Percentiles rank a stretch among this genome's conserved stretches.
phyloP scores from a whole-genome alignment of 2,329 filamentous ascomycete species.

The Zymoseptoria ardabiliae region DNA sequence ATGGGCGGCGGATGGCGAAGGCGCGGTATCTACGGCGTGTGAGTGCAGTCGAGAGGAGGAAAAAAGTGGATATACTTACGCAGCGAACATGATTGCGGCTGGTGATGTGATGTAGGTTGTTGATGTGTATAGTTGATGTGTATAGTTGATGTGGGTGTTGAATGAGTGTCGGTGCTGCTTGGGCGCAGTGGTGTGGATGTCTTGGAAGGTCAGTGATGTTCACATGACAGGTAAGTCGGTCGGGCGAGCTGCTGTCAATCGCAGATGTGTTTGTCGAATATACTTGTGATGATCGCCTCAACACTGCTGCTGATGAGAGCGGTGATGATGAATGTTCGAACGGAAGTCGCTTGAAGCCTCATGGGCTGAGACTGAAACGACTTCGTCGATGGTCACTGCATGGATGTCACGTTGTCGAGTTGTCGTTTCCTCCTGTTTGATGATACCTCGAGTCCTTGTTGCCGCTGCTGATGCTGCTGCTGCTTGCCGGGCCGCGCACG shows the following conservation, averaged over 20 bases:
- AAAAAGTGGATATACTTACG: slow-evolving; percentile 26
- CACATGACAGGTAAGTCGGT: background rate
- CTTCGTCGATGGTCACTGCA: background rate
- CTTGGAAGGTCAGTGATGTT: background rate
- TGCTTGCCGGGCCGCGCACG: background rate
- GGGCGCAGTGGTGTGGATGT: background rate
- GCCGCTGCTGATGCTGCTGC: background rate
- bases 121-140: no score
- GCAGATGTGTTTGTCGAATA: background rate
- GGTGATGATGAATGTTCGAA: background rate
- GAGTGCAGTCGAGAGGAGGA: background rate
- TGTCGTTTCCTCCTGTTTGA: background rate
- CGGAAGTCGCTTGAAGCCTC: background rate
- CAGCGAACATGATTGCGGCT: slow-evolving; percentile 34
- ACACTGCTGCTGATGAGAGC: background rate
- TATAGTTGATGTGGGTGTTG: background rate
- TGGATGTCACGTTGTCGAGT: background rate
- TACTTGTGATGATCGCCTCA: background rate
- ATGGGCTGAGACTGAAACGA: background rate
- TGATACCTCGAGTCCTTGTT: background rate
- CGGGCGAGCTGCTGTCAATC: background rate
- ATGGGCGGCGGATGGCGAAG: slow-evolving; percentile 68
- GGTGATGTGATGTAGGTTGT: background rate
- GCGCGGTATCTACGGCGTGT: slow-evolving; percentile 64
- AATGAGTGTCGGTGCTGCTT: background rate